Evolutionary conservation across 1,284 basidiomycete species (phyloP).

Genomic region (Amylostereum chailletii): DNA sequence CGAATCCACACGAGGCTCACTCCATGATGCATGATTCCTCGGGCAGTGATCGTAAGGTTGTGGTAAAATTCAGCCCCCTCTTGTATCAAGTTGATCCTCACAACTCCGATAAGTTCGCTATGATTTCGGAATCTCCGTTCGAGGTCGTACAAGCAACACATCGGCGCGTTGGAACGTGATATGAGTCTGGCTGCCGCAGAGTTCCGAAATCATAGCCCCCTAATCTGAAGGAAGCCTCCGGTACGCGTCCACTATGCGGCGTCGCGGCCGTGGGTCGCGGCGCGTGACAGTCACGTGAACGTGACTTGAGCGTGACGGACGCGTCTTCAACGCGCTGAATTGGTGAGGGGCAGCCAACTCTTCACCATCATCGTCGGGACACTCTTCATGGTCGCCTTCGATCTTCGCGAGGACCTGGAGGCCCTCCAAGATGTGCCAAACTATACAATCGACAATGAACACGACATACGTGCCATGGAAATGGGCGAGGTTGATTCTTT

Average conservation of each 20-base stretch:
- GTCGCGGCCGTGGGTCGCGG: not conserved
- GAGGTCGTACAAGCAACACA: too few species aligned
- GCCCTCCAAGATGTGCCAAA: conserved; percentile 47
- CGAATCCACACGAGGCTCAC: too few species aligned
- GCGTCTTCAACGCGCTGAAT: not conserved
- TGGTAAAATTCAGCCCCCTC: too few species aligned
- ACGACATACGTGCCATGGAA: conserved; percentile 46
- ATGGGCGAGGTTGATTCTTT: conserved; percentile 29
- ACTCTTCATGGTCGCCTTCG: conserved; percentile 35
- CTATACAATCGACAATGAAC: conserved; percentile 58
- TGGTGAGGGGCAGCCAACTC: not conserved
- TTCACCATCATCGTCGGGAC: not conserved
- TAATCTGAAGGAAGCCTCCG: too few species aligned
- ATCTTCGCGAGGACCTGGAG: conserved; percentile 70
- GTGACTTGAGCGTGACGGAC: conserved; percentile 2
- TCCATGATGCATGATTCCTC: too few species aligned
- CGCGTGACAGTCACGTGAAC: not conserved
- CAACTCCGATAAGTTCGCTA: too few species aligned
- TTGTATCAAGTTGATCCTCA: too few species aligned
- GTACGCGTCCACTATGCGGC: not conserved
- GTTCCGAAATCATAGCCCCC: too few species aligned
- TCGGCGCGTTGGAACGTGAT: too few species aligned
- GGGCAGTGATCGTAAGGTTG: too few species aligned
- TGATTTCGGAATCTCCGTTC: too few species aligned
- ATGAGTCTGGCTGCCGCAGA: too few species aligned